Conservation (phyloP, 257 asterid genomes). For the Gentiana straminea region DNA sequence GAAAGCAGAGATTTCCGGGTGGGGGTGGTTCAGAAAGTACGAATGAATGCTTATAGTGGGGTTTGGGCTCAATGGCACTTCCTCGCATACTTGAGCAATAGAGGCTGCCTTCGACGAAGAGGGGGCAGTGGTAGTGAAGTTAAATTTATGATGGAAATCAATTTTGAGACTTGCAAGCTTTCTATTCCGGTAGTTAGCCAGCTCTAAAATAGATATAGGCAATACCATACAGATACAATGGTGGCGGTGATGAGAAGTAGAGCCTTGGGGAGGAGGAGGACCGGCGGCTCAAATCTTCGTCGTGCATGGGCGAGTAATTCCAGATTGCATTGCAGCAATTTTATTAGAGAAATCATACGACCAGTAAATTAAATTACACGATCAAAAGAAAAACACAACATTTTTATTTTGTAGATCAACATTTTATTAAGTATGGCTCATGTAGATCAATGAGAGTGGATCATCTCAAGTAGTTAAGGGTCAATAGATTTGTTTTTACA, state of each 20-base stretch:
- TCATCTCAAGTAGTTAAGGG: too few species aligned
- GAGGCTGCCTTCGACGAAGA: constrained; percentile 9
- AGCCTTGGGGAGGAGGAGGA: not conserved
- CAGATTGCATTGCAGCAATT: too few species aligned
- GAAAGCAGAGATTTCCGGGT: constrained; percentile 51
- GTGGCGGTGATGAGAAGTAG: not conserved
- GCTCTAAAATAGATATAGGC: constrained; percentile 6
- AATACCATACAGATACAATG: not conserved
- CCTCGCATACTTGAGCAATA: constrained; percentile 24
- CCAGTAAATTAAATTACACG: too few species aligned
- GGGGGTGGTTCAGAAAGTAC: constrained; percentile 34
- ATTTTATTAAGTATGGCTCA: too few species aligned
- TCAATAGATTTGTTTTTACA: too few species aligned
- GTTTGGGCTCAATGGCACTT: constrained; percentile 15
- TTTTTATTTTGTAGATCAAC: too few species aligned
- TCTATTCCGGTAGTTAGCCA: constrained; percentile 37
- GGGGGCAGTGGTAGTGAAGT: constrained; percentile 21
- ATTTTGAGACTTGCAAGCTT: constrained; percentile 31
- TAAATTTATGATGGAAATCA: constrained; percentile 26
- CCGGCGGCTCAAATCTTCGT: too few species aligned
- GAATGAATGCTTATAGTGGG: constrained; percentile 8
- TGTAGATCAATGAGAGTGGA: too few species aligned
- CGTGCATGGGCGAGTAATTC: too few species aligned
- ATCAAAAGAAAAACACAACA: too few species aligned
- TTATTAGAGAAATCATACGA: too few species aligned